Percentiles rank a stretch among this genome's conserved stretches.
Evolutionary conservation across 2,329 filamentous ascomycete genomes (phyloP).

Genomic region (Venturia nashicola): DNA sequence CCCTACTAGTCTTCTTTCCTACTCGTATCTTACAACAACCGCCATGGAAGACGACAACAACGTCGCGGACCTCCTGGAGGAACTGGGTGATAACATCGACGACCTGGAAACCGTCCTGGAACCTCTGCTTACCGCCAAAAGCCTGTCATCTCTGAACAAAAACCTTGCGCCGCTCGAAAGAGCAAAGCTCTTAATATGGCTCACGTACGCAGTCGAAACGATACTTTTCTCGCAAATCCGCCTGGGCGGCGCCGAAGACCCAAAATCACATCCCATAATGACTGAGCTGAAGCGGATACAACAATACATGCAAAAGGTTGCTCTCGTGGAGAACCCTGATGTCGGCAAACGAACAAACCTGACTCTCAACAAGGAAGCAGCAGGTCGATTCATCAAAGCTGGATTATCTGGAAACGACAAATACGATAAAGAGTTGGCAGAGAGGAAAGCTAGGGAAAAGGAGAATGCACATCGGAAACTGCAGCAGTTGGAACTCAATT

Average conservation of each 20-base stretch:
- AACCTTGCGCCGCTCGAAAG: conserved; percentile 87
- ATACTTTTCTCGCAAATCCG: conserved; percentile 74
- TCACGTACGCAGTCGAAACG: conserved; percentile 82
- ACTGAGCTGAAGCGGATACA: conserved; percentile 75
- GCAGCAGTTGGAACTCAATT: background rate
- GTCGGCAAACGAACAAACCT: conserved; percentile 53
- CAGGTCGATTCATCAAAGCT: conserved; percentile 8
- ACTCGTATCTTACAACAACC: background rate
- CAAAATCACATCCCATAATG: conserved; percentile 61
- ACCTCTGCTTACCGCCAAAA: conserved; percentile 52
- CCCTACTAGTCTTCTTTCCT: background rate
- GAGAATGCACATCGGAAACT: conserved; percentile 3
- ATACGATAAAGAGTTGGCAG: conserved; percentile 2
- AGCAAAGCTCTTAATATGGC: conserved; percentile 82
- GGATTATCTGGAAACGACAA: conserved; percentile 9
- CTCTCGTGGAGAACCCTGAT: conserved; percentile 53
- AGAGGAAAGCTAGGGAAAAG: conserved; percentile 4
- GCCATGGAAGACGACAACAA: background rate
- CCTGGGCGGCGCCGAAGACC: conserved; percentile 49
- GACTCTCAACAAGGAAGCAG: conserved; percentile 10
- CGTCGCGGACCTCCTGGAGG: conserved; percentile 45
- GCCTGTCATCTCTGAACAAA: conserved; percentile 55
- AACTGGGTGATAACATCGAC: conserved; percentile 68
- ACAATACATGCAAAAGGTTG: conserved; percentile 89
- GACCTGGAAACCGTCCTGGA: conserved; percentile 60